phyloP scores from a whole-genome alignment of 2,329 filamentous ascomycete genomes.

The Pseudopyricularia cyperi region DNA sequence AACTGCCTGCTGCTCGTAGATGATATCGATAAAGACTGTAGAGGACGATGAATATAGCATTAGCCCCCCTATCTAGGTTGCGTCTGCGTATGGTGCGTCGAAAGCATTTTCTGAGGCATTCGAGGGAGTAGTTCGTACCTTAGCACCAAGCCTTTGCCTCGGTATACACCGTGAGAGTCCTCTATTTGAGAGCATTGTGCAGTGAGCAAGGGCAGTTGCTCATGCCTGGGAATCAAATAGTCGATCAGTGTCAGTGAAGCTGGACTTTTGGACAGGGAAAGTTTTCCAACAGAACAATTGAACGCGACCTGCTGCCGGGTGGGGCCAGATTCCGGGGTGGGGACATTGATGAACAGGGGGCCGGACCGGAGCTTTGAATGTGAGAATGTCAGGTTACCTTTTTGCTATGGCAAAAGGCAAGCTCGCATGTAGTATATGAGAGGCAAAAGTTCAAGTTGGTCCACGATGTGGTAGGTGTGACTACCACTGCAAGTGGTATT shows the following conservation, averaged over 20 bases:
- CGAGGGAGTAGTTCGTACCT: neutral
- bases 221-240: neutral
- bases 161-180: conserved; percentile 19
- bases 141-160: conserved; percentile 1
- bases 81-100: too few relatives aligned
- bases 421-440: too few relatives aligned
- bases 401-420: too few relatives aligned
- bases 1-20: conserved; percentile 13
- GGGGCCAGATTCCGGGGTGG: neutral
- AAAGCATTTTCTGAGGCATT: too few relatives aligned
- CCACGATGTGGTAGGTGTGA: neutral
- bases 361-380: too few relatives aligned
- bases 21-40: neutral
- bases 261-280: neutral
- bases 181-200: conserved; percentile 40
- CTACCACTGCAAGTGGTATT: neutral
- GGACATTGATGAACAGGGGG: too few relatives aligned
- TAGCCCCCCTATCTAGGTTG: too few relatives aligned
- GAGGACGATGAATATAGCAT: too few relatives aligned
- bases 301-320: neutral
- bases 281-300: neutral
- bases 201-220: neutral
- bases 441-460: too few relatives aligned
- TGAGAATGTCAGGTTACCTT: too few relatives aligned
- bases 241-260: neutral